Evolutionary conservation across 2,329 filamentous ascomycete species (phyloP), one percentile per base, ranked within the genome.

Genomic region (Hortaea sp.): DNA sequence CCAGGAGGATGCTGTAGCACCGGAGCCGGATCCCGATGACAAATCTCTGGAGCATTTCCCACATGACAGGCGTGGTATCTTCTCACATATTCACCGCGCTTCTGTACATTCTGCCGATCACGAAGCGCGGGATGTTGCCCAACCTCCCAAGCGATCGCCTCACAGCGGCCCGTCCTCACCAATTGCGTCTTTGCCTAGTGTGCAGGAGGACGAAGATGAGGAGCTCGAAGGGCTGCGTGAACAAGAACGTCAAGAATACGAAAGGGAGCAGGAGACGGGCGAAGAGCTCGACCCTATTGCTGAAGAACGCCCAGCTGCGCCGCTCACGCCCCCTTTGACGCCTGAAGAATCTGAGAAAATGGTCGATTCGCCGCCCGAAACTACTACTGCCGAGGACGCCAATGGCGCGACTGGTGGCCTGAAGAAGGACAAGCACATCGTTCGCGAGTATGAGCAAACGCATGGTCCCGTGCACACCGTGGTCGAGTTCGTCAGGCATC

Each of bases 261-360:
- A 42, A 10, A 38, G 12, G n/a, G 42, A 45, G 6, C 39, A 44
- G 4, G 39, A 45, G 30, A 43, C 41, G 45, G 38, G 38, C 32
- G 38, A 48, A 20, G 32, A 44, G 28, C 29, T 45, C 28, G 45
- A 44, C 13, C 31, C 32, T 43, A 9, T 50, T 35, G 20, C 35
- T n/a, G 44, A 49, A 6, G 49, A 48, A 10, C 43, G 53, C 37
- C 57, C 54, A 6, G 52, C 51, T 7, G 55, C 51, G 29, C 60
- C 57, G 2, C 57, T 61, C 1, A 64, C 63, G 10, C 62, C 62
- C 27, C 62, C 63, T 0, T 50, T 62, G 54, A 65, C 61, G 27
- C 61, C 61, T 2, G 53, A 56, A 20, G 32, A 29, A 29, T 32
- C 43, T 4, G 39, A 35, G 39, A 42, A 28, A 10, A 34, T 30